Evolutionary conservation across 1,284 basidiomycete genomes (phyloP), one percentile per base, ranked within the genome.

Genomic region (Cystobasidium pallidum): DNA sequence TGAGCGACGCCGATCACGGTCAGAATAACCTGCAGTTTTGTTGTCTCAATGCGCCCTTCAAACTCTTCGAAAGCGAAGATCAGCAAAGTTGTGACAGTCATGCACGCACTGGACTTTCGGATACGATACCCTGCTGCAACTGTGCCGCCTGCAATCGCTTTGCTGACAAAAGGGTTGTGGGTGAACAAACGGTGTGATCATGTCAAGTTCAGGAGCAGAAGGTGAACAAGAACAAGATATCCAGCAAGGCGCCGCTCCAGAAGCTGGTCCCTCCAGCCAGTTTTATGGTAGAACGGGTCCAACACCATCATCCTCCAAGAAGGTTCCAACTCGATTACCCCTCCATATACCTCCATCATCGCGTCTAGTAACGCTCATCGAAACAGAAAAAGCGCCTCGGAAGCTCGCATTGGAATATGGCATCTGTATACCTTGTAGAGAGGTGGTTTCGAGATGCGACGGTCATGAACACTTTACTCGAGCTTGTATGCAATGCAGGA

Each of bases 401-500:
- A 4, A n/a, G n/a, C 34, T 67, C 19, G 13, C 32, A 17, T 41
- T 67, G n/a, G 15, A 28, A 34, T 67, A 67, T 34, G 47, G 26
- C 0, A n/a, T 28, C 21, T 67, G 66, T 24, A 45, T 58, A 17
- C 52, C 52, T 36, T 67, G 66, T 30, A 21, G 66, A 47, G 26
- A 30, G 49, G 52, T 39, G 3, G 34, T 45, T 19, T 67, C 66
- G 13, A 24, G 66, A 21, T 67, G 66, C 21, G 66, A 67, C 21
- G 66, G 66, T 2, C 66, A 67, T 52, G 54, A 67, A 52, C 30
- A 67, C 41, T 67, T 21, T 34, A 67, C 66, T 28, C 54, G 41
- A 43, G 51, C 66, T 28, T 67, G 66, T 21, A 58, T 30, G 17
- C 66, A 67, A 55, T 67, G 66, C 52, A 67, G 54, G 28, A 55